Percentiles rank a stretch among this genome's conserved stretches.
Conservation (phyloP, 2,329 filamentous ascomycete species). For the Capronia epimyces region DNA sequence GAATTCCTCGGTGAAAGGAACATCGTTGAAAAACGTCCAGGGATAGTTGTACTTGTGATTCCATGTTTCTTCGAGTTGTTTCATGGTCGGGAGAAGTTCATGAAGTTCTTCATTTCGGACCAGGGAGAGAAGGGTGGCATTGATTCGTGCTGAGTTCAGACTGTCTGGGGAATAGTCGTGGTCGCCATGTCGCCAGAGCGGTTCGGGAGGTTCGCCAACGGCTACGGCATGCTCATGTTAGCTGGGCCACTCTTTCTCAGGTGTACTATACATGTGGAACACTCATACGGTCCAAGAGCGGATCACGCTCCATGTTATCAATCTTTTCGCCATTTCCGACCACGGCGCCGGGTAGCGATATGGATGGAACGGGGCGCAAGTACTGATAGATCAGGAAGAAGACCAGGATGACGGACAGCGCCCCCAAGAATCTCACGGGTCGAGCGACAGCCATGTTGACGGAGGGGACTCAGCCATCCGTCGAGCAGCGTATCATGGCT, state of each 20-base stretch:
- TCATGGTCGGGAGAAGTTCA: conserved; percentile 81
- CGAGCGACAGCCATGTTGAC: conserved; percentile 71
- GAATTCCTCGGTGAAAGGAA: conserved; percentile 88
- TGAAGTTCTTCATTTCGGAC: conserved; percentile 87
- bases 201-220: conserved; percentile 75
- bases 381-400: conserved; percentile 74
- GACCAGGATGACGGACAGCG: conserved; percentile 66
- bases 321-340: conserved; percentile 41
- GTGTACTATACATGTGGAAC: not conserved
- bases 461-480: conserved; percentile 13
- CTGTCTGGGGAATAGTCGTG: conserved; percentile 73
- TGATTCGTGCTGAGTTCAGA: conserved; percentile 73
- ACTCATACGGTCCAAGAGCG: conserved; percentile 74
- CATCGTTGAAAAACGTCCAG: conserved; percentile 98
- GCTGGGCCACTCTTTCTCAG: not conserved
- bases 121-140: conserved; percentile 84
- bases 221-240: conserved; percentile 46
- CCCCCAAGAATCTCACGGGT: conserved; percentile 73
- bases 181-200: conserved; percentile 65
- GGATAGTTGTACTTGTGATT: conserved; percentile 99
- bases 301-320: conserved; percentile 65
- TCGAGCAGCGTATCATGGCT: conserved; percentile 4
- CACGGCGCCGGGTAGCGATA: conserved; percentile 28
- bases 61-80: conserved; percentile 88
- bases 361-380: conserved; percentile 51